These are phyloP conservation scores for Astragalus glycyphyllos DNA, from an alignment of 306 rosid species.

Conservation along the genomic window DNA sequence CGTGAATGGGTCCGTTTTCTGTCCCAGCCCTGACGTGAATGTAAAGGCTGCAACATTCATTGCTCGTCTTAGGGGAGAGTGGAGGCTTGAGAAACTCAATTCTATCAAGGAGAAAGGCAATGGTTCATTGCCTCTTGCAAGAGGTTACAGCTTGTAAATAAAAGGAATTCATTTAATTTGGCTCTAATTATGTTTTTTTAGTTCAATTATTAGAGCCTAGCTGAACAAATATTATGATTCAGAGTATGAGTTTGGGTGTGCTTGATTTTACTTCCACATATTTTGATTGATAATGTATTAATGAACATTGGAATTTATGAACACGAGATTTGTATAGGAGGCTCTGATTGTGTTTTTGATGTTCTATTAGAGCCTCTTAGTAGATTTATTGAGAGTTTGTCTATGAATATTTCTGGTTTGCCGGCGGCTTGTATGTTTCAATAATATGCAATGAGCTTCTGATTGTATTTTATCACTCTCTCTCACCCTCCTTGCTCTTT, in stretches of 20 bases:
- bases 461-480: constrained; percentile 10
- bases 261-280: background rate
- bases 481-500: constrained; percentile 12
- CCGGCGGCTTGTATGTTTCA: constrained; percentile 30
- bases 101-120: constrained; percentile 53
- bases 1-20: constrained; percentile 49
- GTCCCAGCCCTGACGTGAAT: constrained; percentile 92
- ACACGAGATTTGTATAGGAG: constrained; percentile 48
- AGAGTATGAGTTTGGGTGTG: constrained; percentile 34
- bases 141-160: constrained; percentile 10
- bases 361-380: constrained; percentile 43
- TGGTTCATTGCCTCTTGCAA: constrained; percentile 31
- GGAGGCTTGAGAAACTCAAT: constrained; percentile 55
- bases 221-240: background rate
- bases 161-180: background rate
- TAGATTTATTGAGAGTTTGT: constrained; percentile 16
- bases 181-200: constrained; percentile 45
- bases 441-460: constrained; percentile 12
- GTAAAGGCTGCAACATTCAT: constrained; percentile 54
- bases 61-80: constrained; percentile 49
- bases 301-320: constrained; percentile 9
- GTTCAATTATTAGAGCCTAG: constrained; percentile 42
- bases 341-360: constrained; percentile 47
- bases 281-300: constrained; percentile 29
- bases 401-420: constrained; percentile 23